Conservation (phyloP, 176 grass and related monocot genomes). For the Triticum dicoccoides region DNA sequence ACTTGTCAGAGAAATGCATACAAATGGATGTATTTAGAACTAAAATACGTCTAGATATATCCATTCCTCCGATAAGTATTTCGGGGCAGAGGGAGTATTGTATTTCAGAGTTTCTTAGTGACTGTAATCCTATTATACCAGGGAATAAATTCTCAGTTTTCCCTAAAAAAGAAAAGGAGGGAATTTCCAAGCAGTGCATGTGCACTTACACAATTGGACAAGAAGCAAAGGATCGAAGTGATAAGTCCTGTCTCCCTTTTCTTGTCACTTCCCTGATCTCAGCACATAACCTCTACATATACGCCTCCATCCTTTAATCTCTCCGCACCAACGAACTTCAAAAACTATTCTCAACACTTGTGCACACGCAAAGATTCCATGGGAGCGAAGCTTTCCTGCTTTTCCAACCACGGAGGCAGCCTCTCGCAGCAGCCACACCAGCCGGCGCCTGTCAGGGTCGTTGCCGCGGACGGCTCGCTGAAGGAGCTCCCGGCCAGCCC, state of each 20-base stretch:
- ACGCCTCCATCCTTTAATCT: not conserved
- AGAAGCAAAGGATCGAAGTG: not conserved
- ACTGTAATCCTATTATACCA: too few relatives aligned
- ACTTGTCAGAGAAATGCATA: too few relatives aligned
- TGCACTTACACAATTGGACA: not conserved
- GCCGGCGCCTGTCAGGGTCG: constrained; percentile 27
- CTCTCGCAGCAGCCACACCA: not conserved
- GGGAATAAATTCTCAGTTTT: not conserved
- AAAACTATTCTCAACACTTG: not conserved
- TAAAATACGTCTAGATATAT: too few relatives aligned
- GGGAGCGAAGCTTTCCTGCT: constrained; percentile 45
- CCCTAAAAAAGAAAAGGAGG: not conserved
- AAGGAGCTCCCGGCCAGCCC: constrained; percentile 20
- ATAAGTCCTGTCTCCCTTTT: not conserved
- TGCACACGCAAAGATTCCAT: constrained; percentile 8
- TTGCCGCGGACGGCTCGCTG: constrained; percentile 52
- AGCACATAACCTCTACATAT: not conserved
- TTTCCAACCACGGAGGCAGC: not conserved
- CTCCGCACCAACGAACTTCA: not conserved
- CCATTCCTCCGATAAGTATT: too few relatives aligned
- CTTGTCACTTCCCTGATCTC: not conserved
- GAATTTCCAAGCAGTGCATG: not conserved
- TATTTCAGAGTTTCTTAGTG: too few relatives aligned
- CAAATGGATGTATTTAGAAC: too few relatives aligned
- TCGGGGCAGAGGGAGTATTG: too few relatives aligned